Evolutionary conservation across 768 basidiomycete species (phyloP).

Genomic region (Multifurca ochricompacta): DNA sequence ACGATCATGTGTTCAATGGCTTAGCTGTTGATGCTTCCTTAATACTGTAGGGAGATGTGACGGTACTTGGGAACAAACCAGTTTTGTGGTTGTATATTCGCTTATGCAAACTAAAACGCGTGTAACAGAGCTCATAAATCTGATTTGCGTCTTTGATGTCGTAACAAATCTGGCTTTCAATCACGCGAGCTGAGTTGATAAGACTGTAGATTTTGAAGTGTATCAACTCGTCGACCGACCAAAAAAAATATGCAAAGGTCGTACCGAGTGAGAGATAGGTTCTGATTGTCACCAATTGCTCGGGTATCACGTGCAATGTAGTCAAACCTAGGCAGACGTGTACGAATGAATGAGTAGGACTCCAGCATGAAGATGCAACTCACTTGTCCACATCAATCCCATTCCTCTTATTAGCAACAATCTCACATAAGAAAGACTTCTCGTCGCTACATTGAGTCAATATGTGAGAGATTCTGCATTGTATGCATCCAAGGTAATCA

Average conservation of each 20-base stretch:
- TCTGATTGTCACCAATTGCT: constrained; percentile 56
- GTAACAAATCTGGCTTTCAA: constrained; percentile 70
- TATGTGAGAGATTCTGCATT: background rate
- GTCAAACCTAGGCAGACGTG: constrained; percentile 62
- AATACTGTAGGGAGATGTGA: background rate
- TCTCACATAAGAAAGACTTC: constrained; percentile 74
- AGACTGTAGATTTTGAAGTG: constrained; percentile 37
- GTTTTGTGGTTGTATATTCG: constrained; percentile 78
- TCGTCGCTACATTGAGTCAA: constrained; percentile 27
- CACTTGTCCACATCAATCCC: constrained; percentile 87
- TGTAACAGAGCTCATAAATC: constrained; percentile 65
- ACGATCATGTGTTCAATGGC: constrained; percentile 83
- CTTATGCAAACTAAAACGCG: constrained; percentile 76
- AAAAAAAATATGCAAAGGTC: background rate
- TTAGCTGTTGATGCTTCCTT: constrained; percentile 37
- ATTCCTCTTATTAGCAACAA: constrained; percentile 74
- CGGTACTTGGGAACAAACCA: constrained; percentile 31
- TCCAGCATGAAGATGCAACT: constrained; percentile 9
- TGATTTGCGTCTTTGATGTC: constrained; percentile 75
- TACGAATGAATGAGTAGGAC: background rate
- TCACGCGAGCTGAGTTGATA: constrained; percentile 65
- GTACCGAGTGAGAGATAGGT: constrained; percentile 42
- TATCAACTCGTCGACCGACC: background rate
- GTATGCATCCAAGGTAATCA: background rate
- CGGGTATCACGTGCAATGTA: constrained; percentile 73